Evolutionary conservation across 768 basidiomycete genomes (phyloP), one percentile per base, ranked within the genome.

Genomic region (Lanmaoa rubissima): DNA sequence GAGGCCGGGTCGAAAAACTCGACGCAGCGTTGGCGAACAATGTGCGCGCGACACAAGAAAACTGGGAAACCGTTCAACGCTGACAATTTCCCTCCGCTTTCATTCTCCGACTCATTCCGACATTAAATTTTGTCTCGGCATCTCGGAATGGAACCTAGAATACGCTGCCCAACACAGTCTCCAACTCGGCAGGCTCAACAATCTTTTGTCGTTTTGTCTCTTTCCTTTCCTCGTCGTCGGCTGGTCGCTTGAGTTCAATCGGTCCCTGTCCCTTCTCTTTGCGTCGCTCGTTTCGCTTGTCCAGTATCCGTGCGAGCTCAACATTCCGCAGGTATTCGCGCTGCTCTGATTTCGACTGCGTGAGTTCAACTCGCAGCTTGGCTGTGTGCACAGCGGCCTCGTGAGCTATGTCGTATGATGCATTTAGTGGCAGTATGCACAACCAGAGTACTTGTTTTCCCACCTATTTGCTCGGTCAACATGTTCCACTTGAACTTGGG

Each of bases 401-500:
- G 64, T 98, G 91, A 31, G 95, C 97, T 98, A 61, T 36, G 17
- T 55, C 50, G 39, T 51, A 21, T 24, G 21, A 24, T 2, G 21
- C 21, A 14, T 52, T 63, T 17, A 68, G 63, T 43, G 28, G 63
- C 7, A 16, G 39, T 12, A 40, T 19, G 14, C 35, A 51, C 53
- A 24, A 43, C 31, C 12, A 54, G 40, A 45, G 5, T 3, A 28
- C n/a, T 24, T 17, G 14, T n/a, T 46, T 17, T 81, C 94, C 71
- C 69, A 96, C 96, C 94, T 64, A 99, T 88, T 81, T 98, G 96
- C 73, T 98, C 97, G 7, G 93, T 95, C 56, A 99, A 78, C 96
- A 97, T 97, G 73, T 90, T 86, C 97, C 97, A 99, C 66, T 95
- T 97, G 80, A 98, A 99, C 66, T 86, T 90, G 10, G 95, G 95